phyloP scores from a whole-genome alignment of 2,329 filamentous ascomycete genomes.

The Incumbomyces delicatus region DNA sequence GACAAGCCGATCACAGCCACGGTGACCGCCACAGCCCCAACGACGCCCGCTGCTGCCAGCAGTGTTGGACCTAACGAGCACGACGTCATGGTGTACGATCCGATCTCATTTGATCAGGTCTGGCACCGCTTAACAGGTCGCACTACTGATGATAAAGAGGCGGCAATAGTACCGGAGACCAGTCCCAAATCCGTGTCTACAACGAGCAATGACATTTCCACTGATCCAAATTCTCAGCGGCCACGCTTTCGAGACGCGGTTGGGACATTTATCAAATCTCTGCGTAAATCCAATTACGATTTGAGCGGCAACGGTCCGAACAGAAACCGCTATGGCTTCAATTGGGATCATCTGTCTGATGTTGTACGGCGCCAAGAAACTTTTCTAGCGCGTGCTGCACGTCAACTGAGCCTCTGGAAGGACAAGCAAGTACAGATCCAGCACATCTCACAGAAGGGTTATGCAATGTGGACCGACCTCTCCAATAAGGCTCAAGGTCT shows the following conservation, averaged over 20 bases:
- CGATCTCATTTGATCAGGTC: slow-evolving; percentile 1
- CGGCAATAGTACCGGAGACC: neutral
- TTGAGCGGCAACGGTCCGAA: no score
- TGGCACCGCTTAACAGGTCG: neutral
- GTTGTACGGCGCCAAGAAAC: no score
- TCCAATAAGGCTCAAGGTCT: neutral
- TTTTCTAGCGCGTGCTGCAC: no score
- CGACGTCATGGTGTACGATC: neutral
- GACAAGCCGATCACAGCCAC: neutral
- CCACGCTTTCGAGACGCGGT: no score
- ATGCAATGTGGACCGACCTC: neutral
- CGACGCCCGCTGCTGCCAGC: neutral
- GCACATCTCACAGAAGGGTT: neutral
- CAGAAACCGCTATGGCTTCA: no score
- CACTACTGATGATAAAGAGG: neutral
- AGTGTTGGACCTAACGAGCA: neutral
- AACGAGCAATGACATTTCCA: neutral
- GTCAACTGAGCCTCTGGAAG: neutral
- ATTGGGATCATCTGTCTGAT: no score
- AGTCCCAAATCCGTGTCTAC: neutral
- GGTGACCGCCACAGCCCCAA: neutral
- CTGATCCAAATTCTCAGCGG: neutral
- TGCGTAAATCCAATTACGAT: no score
- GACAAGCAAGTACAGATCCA: neutral
- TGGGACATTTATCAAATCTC: no score